A percentile compares a stretch with the other conserved stretches of the same genome.
Evolutionary conservation across 805 yeast genomes (phyloP).

Genomic region (Candida endomychidarum): DNA sequence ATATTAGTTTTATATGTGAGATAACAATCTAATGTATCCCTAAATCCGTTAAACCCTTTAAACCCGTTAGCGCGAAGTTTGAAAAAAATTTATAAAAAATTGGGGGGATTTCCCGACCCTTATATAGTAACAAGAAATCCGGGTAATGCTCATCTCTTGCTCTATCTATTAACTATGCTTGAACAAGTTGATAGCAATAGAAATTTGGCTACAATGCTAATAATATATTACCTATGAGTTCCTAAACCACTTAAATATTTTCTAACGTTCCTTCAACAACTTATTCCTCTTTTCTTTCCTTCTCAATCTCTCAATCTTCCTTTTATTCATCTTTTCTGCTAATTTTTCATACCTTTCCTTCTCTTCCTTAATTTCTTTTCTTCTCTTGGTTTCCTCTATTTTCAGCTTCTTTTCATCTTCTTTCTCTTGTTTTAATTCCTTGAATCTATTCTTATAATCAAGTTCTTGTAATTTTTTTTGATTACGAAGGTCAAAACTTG

Average conservation of each 20-base stretch:
- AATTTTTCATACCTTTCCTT: slow-evolving; percentile 81
- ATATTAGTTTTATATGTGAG: slow-evolving; percentile 21
- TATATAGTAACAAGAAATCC: slow-evolving; percentile 20
- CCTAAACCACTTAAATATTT: background rate
- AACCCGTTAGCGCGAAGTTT: slow-evolving; percentile 6
- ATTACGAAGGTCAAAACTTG: slow-evolving; percentile 66
- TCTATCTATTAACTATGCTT: background rate
- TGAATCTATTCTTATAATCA: slow-evolving; percentile 65
- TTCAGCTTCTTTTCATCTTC: slow-evolving; percentile 54
- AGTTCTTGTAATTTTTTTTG: slow-evolving; percentile 64
- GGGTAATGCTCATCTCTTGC: slow-evolving; percentile 19
- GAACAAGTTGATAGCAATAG: background rate
- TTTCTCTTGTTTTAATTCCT: slow-evolving; percentile 78
- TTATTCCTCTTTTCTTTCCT: slow-evolving; percentile 94
- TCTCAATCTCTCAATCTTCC: slow-evolving; percentile 86
- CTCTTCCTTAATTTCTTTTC: slow-evolving; percentile 80
- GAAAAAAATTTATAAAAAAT: background rate
- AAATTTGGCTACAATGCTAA: background rate
- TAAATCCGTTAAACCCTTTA: slow-evolving; percentile 8
- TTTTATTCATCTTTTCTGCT: slow-evolving; percentile 86
- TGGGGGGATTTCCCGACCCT: slow-evolving; percentile 16
- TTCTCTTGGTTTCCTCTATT: slow-evolving; percentile 61
- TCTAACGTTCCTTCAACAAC: slow-evolving; percentile 80
- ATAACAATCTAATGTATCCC: slow-evolving; percentile 47
- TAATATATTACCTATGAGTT: background rate